These are phyloP conservation scores for Colletotrichum gloeosporioides DNA, from an alignment of 2,329 filamentous ascomycete genomes.

Conservation along the genomic window DNA sequence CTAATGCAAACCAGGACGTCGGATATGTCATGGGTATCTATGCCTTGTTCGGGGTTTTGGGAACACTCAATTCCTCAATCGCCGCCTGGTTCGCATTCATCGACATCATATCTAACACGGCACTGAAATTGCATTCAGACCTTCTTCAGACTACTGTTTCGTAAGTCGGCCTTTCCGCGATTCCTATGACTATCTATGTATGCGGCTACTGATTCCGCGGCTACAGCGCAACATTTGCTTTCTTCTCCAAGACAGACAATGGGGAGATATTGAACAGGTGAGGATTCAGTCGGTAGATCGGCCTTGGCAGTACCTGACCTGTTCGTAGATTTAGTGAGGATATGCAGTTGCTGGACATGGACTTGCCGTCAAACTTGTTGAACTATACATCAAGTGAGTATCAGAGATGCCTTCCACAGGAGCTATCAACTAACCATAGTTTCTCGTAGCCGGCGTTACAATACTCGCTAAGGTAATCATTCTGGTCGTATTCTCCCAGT, in stretches of 20 bases:
- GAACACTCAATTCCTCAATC: background rate
- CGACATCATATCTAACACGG: conserved; percentile 7
- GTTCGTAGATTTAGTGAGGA: background rate
- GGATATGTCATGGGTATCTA: conserved; percentile 12
- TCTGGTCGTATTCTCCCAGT: conserved; percentile 10
- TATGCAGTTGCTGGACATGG: conserved; percentile 17
- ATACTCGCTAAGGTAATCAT: background rate
- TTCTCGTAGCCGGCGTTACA: background rate
- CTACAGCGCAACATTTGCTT: background rate
- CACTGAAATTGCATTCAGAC: conserved; percentile 1
- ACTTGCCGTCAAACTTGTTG: background rate
- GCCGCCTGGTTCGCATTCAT: conserved; percentile 13
- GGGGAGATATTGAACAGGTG: conserved; percentile 3
- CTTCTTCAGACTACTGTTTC: background rate
- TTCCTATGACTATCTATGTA: background rate
- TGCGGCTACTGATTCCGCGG: background rate
- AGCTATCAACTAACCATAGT: background rate
- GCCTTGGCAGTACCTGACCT: background rate
- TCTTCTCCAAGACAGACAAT: background rate
- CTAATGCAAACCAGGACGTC: background rate
- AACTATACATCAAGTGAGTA: conserved; percentile 14
- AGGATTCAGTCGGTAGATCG: background rate
- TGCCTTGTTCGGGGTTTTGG: background rate
- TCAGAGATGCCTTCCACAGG: background rate
- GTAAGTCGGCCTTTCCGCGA: background rate